Percentiles rank a stretch among this genome's conserved stretches.
Evolutionary conservation across 2,329 filamentous ascomycete species (phyloP).

Genomic region (Arthrobotrys conoides): DNA sequence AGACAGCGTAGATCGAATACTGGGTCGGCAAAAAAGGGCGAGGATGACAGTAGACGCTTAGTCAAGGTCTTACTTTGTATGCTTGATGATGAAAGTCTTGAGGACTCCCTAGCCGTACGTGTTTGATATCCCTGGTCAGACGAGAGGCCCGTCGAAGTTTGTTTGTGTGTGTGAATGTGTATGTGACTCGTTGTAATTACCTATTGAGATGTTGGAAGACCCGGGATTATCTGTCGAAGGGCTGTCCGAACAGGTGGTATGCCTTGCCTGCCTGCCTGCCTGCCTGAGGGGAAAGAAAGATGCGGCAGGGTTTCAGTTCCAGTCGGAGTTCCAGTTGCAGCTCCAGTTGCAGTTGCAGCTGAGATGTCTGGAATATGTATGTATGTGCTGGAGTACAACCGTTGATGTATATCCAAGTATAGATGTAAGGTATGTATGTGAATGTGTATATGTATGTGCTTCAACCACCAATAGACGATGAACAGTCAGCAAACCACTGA

Average conservation of each 20-base stretch:
- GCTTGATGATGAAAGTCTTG: constrained; percentile 56
- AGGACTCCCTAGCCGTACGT: constrained; percentile 15
- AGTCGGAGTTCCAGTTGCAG: constrained; percentile 20
- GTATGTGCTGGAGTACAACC: constrained; percentile 16
- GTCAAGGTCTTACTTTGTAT: constrained; percentile 18
- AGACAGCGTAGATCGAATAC: constrained; percentile 47
- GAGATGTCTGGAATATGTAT: constrained; percentile 12
- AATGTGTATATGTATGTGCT: not conserved
- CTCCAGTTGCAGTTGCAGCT: constrained; percentile 24
- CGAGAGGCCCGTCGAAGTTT: constrained; percentile 16
- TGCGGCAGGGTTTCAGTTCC: constrained; percentile 45
- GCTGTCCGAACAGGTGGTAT: constrained; percentile 10
- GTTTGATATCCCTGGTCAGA: constrained; percentile 15
- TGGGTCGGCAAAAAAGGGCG: constrained; percentile 45
- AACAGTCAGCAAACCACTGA: constrained; percentile 11
- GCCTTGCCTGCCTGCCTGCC: too few relatives aligned
- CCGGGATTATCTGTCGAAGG: constrained; percentile 31
- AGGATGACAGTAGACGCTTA: constrained; percentile 17
- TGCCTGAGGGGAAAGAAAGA: constrained; percentile 44
- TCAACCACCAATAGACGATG: constrained; percentile 20
- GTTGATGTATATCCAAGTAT: constrained; percentile 15
- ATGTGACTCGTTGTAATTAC: constrained; percentile 19
- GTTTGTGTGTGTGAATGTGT: constrained; percentile 6
- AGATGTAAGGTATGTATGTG: not conserved
- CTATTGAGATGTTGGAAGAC: constrained; percentile 35